phyloP scores from a whole-genome alignment of 164 flowering plant species.

The Sedum album region DNA sequence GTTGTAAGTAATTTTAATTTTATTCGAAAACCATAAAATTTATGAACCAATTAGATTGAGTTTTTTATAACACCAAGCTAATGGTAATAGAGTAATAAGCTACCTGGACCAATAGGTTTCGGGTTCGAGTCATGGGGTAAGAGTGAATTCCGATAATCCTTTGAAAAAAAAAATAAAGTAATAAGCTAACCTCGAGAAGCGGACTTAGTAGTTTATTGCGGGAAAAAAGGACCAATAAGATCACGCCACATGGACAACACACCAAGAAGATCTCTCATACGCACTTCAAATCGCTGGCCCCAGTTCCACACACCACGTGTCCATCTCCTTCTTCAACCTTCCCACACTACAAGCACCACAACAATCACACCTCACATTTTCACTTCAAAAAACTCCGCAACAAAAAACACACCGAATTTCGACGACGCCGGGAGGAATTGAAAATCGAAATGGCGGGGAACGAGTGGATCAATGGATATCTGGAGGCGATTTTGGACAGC shows the following conservation, averaged over 20 bases:
- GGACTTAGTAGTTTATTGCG: background rate
- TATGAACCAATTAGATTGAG: no score
- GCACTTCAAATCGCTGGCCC: background rate
- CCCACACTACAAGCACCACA: background rate
- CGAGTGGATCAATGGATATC: slow-evolving; percentile 89
- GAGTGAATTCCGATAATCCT: background rate
- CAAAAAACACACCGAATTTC: background rate
- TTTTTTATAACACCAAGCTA: no score
- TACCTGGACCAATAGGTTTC: no score
- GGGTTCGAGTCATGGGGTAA: no score
- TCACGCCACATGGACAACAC: background rate
- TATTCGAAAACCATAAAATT: no score
- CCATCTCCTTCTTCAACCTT: background rate
- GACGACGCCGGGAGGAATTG: background rate
- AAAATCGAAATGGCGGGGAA: slow-evolving; percentile 72
- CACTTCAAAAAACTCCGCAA: background rate
- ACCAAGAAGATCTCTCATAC: slow-evolving; percentile 2
- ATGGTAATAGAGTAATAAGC: no score
- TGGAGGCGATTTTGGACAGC: slow-evolving; percentile 76
- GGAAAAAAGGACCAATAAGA: background rate
- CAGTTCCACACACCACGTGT: background rate
- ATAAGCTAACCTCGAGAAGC: background rate
- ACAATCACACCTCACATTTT: background rate
- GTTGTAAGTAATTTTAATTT: no score
- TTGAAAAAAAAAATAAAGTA: background rate